These are phyloP conservation scores for Ampelomyces quisqualis DNA, from an alignment of 2,329 filamentous ascomycete species.

Conservation along the genomic window DNA sequence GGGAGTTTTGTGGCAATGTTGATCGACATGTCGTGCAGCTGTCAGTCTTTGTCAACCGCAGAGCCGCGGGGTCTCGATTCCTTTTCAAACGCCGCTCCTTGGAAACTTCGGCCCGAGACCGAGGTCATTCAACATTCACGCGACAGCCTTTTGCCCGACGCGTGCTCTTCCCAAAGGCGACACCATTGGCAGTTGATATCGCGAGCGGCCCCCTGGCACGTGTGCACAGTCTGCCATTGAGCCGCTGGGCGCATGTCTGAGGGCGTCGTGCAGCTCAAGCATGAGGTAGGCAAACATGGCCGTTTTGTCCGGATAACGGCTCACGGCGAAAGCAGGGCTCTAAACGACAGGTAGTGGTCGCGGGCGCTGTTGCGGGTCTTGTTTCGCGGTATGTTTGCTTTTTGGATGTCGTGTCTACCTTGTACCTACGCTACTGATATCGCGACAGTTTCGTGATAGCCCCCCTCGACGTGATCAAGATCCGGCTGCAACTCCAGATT, in stretches of 20 bases:
- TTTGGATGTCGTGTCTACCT: not conserved
- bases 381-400: conserved; percentile 71
- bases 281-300: conserved; percentile 57
- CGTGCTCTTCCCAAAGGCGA: conserved; percentile 11
- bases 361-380: conserved; percentile 74
- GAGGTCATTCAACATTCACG: conserved; percentile 13
- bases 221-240: conserved; percentile 20
- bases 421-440: conserved; percentile 6
- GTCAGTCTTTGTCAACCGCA: not conserved
- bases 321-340: conserved; percentile 55
- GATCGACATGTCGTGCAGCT: conserved; percentile 30
- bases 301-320: not conserved
- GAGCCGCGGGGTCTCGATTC: conserved; percentile 16
- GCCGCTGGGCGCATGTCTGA: conserved; percentile 62
- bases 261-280: conserved; percentile 63
- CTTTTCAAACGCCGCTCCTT: conserved; percentile 21
- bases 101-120: conserved; percentile 20
- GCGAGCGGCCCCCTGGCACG: conserved; percentile 15
- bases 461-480: conserved; percentile 96
- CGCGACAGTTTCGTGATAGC: conserved; percentile 78
- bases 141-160: conserved; percentile 16
- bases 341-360: conserved; percentile 63
- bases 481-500: conserved; percentile 89
- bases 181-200: conserved; percentile 15
- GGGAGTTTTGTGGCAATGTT: conserved; percentile 26